Evolutionary conservation across 306 rosid species (phyloP).

Genomic region (Mimosa bimucronata): DNA sequence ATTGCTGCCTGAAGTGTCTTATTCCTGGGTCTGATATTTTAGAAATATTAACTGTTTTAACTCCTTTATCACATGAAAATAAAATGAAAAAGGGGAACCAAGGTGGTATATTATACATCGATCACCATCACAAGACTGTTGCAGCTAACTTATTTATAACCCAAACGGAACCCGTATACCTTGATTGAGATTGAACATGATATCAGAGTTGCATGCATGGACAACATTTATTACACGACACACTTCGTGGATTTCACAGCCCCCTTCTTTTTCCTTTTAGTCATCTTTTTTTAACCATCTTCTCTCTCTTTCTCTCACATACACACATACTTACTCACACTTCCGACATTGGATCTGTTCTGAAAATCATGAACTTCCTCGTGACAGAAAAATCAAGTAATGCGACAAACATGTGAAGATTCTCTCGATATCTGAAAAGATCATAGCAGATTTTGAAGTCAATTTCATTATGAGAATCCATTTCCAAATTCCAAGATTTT

Average conservation of each 20-base stretch:
- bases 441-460: constrained; percentile 4
- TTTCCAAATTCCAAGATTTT: constrained; percentile 32
- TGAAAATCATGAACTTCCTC: constrained; percentile 15
- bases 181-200: neutral
- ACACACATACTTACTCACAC: no score
- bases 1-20: neutral
- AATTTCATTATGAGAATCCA: constrained; percentile 20
- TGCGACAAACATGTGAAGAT: constrained; percentile 5
- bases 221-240: neutral
- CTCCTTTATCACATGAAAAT: no score
- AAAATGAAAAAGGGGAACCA: no score
- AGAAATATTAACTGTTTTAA: no score
- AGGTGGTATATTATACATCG: no score
- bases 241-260: neutral
- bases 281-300: neutral
- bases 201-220: constrained; percentile 9
- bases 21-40: neutral
- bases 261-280: neutral
- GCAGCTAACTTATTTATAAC: neutral
- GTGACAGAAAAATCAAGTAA: neutral
- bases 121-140: neutral
- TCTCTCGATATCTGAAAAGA: constrained; percentile 1
- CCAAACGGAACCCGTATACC: neutral
- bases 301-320: neutral
- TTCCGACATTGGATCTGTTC: neutral